Conservation (phyloP, 1,139 yeast genomes). For the Suhomyces wounanorum region DNA sequence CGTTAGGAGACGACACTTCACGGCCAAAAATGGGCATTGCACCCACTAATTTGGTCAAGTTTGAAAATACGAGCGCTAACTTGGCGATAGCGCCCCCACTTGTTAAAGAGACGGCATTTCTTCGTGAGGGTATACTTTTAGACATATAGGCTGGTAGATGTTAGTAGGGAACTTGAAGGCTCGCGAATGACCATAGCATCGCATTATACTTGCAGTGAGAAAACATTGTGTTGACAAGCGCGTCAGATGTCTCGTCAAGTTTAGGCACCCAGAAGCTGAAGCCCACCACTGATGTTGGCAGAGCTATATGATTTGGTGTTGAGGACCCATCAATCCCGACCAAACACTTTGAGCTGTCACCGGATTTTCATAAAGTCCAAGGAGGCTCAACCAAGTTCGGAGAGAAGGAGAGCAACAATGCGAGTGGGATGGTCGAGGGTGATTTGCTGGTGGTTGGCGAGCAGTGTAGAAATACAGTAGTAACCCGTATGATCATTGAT, state of each 20-base stretch:
- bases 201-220: not conserved
- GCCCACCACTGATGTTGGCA: not conserved
- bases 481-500: not conserved
- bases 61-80: conserved; percentile 24
- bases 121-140: conserved; percentile 22
- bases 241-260: not conserved
- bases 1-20: conserved; percentile 2
- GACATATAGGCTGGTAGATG: conserved; percentile 21
- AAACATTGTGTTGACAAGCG: not conserved
- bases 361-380: not conserved
- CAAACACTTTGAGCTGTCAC: not conserved
- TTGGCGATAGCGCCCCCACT: conserved; percentile 24
- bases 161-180: conserved; percentile 4
- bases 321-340: not conserved
- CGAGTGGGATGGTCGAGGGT: not conserved
- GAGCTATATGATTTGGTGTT: not conserved
- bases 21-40: conserved; percentile 17
- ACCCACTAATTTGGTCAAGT: conserved; percentile 26
- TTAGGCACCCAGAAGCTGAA: no score
- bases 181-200: not conserved
- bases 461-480: not conserved
- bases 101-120: conserved; percentile 27
- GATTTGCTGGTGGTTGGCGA: no score
- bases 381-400: not conserved
- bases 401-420: not conserved